Conservation (phyloP, 108 stramenopile species). For the Skeletonema costatum region DNA sequence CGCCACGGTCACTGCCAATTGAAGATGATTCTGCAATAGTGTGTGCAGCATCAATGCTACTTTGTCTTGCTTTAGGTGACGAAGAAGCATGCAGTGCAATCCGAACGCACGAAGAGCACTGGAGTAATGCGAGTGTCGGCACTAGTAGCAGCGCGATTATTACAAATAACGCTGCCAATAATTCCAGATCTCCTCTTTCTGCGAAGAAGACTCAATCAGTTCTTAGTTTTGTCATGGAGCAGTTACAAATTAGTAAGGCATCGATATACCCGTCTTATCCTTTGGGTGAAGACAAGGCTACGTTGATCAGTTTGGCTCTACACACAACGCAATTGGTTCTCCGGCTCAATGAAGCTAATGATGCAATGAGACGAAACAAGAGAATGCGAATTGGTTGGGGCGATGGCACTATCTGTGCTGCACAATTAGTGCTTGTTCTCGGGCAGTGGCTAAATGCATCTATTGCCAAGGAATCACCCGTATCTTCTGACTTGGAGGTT, state of each 20-base stretch:
- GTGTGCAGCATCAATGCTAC: background rate
- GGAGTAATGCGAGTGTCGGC: background rate
- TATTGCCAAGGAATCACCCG: background rate
- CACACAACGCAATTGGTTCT: background rate
- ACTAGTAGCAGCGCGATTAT: background rate
- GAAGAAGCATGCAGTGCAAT: background rate
- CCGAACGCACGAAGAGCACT: background rate
- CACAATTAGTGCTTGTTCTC: background rate
- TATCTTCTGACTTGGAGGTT: background rate
- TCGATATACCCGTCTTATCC: background rate
- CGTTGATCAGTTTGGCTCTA: background rate
- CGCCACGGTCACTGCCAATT: background rate
- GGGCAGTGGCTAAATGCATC: background rate
- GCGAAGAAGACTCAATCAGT: background rate
- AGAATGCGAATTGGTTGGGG: background rate
- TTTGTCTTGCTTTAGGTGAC: background rate
- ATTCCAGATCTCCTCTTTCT: background rate
- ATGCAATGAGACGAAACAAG: background rate
- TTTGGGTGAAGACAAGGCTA: background rate
- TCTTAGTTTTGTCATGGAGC: background rate
- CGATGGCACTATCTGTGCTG: background rate
- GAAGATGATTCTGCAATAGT: background rate
- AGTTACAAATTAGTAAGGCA: background rate
- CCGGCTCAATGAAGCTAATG: background rate
- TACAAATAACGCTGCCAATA: background rate